phyloP scores from a whole-genome alignment of 2,329 filamentous ascomycete genomes.

The Pseudogymnoascus sp. region DNA sequence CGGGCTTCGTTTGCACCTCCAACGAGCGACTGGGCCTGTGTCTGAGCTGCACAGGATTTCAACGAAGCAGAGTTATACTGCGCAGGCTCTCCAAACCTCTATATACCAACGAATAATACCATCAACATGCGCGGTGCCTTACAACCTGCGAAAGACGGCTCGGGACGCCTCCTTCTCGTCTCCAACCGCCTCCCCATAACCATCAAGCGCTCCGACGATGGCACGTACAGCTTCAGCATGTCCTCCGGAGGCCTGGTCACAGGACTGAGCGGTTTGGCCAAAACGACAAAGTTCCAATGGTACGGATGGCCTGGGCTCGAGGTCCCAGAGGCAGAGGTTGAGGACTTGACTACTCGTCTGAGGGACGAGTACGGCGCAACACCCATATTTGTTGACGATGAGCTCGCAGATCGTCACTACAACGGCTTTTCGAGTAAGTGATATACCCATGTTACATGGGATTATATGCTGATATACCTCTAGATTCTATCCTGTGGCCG shows the following conservation, averaged over 20 bases:
- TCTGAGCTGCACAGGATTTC: neutral
- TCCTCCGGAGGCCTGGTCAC: slow-evolving; percentile 94
- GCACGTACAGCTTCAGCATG: slow-evolving; percentile 89
- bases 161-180: slow-evolving; percentile 62
- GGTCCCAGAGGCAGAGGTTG: slow-evolving; percentile 75
- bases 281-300: slow-evolving; percentile 94
- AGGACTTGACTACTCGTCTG: slow-evolving; percentile 65
- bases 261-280: slow-evolving; percentile 82
- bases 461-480: neutral
- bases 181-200: slow-evolving; percentile 95
- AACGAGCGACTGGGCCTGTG: neutral
- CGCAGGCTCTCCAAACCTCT: neutral
- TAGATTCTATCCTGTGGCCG: slow-evolving; percentile 96
- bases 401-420: slow-evolving; percentile 90
- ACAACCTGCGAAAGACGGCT: neutral
- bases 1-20: neutral
- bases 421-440: slow-evolving; percentile 90
- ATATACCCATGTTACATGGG: neutral
- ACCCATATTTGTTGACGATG: slow-evolving; percentile 87
- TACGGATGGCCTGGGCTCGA: slow-evolving; percentile 96
- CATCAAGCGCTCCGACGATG: slow-evolving; percentile 88
- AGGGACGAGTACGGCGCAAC: slow-evolving; percentile 84
- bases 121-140: neutral
- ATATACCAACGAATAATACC: neutral
- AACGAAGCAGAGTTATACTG: neutral